phyloP scores from a whole-genome alignment of 1,284 basidiomycete genomes.

The Hemileia vastatrix region DNA sequence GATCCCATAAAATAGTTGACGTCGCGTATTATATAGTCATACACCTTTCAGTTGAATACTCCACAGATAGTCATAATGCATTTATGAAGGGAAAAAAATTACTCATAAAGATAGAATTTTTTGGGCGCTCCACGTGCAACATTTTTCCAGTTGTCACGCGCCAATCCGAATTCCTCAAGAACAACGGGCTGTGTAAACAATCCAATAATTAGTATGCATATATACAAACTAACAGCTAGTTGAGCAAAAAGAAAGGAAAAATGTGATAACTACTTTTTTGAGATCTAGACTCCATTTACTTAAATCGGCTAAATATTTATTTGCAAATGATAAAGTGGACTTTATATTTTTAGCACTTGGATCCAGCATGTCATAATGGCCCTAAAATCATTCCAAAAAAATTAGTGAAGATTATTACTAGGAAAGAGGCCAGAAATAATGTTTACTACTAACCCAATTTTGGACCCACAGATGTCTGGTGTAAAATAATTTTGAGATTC shows the following conservation, averaged over 20 bases:
- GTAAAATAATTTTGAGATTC: too few species aligned
- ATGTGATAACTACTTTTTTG: slow-evolving; percentile 21
- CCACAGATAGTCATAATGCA: too few species aligned
- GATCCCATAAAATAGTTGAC: too few species aligned
- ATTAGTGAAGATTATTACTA: too few species aligned
- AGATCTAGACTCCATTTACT: slow-evolving; percentile 20
- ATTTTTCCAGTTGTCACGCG: slow-evolving; percentile 33
- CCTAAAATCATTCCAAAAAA: too few species aligned
- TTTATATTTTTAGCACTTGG: slow-evolving; percentile 23
- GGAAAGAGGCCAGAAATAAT: too few species aligned
- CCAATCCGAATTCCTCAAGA: slow-evolving; percentile 36
- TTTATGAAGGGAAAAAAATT: too few species aligned
- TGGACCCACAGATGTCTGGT: slow-evolving; percentile 24
- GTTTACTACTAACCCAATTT: slow-evolving; percentile 14
- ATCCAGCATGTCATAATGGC: slow-evolving; percentile 32
- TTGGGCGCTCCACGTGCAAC: slow-evolving; percentile 17
- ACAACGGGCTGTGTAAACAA: slow-evolving; percentile 28
- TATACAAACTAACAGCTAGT: too few species aligned
- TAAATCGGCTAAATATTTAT: slow-evolving; percentile 24
- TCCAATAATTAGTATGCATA: too few species aligned
- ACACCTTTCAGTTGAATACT: too few species aligned
- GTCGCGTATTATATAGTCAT: too few species aligned
- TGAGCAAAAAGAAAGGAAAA: too few species aligned
- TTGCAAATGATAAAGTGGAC: slow-evolving; percentile 25
- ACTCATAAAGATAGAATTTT: slow-evolving; percentile 21